Conservation (phyloP, 2,329 filamentous ascomycete genomes). For the Fusarium anthophilum region DNA sequence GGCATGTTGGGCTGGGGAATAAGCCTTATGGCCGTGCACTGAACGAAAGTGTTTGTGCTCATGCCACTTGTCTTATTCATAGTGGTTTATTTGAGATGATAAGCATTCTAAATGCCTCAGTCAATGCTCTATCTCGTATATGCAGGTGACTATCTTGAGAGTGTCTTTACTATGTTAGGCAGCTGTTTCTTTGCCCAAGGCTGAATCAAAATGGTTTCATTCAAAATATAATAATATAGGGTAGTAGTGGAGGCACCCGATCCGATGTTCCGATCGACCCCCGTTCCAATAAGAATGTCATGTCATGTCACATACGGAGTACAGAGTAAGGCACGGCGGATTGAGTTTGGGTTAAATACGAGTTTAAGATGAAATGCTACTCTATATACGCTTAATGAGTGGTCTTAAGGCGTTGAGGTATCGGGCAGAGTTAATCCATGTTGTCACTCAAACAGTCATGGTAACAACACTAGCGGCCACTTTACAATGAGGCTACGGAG, state of each 20-base stretch:
- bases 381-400: neutral
- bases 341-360: neutral
- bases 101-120: neutral
- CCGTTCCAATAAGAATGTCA: neutral
- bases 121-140: neutral
- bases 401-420: neutral
- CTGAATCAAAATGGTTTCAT: neutral
- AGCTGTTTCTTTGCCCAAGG: rapidly evolving
- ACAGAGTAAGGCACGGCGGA: no score
- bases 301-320: neutral
- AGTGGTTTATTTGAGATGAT: neutral
- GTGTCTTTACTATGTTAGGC: neutral
- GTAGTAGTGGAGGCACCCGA: neutral
- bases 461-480: rapidly evolving
- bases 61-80: neutral
- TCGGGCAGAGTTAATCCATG: rapidly evolving
- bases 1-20: neutral
- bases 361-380: neutral
- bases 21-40: neutral
- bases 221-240: neutral
- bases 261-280: neutral
- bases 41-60: neutral
- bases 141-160: no score
- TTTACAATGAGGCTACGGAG: rapidly evolving
- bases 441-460: rapidly evolving